These are phyloP conservation scores for Cicer pinnatifidum DNA, from an alignment of 306 rosid species.

Conservation along the genomic window DNA sequence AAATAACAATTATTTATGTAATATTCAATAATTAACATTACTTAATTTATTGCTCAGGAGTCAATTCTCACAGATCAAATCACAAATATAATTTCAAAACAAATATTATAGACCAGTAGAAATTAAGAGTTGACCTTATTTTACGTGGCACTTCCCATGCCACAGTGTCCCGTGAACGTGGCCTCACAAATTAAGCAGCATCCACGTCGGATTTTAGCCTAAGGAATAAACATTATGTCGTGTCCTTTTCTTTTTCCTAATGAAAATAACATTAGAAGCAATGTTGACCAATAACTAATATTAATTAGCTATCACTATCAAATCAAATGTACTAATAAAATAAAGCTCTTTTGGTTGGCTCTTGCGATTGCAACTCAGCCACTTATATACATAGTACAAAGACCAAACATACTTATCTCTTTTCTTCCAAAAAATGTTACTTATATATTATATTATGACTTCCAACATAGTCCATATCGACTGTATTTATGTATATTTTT, in stretches of 20 bases:
- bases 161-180: slow-evolving; percentile 19
- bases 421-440: too few species aligned
- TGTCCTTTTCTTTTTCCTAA: background rate
- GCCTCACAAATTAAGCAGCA: slow-evolving; percentile 4
- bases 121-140: background rate
- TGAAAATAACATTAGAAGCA: slow-evolving; percentile 3
- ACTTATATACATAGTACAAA: background rate
- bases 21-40: too few species aligned
- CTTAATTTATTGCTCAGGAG: too few species aligned
- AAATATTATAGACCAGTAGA: too few species aligned
- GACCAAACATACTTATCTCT: background rate
- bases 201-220: slow-evolving; percentile 5
- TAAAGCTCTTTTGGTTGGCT: background rate
- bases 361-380: background rate
- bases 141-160: slow-evolving; percentile 35
- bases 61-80: too few species aligned
- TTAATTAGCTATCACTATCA: slow-evolving; percentile 31
- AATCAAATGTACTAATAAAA: background rate
- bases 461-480: too few species aligned
- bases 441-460: too few species aligned
- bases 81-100: too few species aligned
- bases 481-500: too few species aligned
- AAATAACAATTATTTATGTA: too few species aligned
- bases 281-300: slow-evolving; percentile 22
- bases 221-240: background rate